Base-by-base conservation (phyloP, 305 asterid genomes). In the Rubia peregrina region DNA sequence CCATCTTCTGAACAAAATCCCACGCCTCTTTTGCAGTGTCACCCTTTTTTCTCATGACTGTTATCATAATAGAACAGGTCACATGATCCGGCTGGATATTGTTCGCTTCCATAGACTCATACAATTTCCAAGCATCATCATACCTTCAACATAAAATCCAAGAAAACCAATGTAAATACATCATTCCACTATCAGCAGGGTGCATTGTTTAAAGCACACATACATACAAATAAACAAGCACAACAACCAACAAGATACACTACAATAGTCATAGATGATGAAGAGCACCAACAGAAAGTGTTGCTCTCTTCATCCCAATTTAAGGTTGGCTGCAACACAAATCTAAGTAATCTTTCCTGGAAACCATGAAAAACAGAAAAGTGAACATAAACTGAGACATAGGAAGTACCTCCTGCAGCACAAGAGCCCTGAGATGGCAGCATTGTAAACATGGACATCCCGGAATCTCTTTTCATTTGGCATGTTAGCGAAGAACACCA, bases 81-180 rank as follows among this genome's bases (percentile, higher is more conserved):
- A 88, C 89, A 61, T 85, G 91, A 83, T 94, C 97, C 21, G 99
- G 96, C 65, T 77, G 81, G 78, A 91, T 81, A 73, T 83, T 86
- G 67, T 83, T 79, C 10, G 68, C 53, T 78, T 83, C 93, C 95
- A 94, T 91, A 75, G 65, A 75, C 79, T 88, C 85, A 2, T 79
- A 89, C 73, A 94, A 81, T 78, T 76, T 76, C 90, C 89, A 87
- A 76, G 98, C 97, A 86, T 91, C 99, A 77, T 75, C 87, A 74
- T 87, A 91, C 89, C 99, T 91, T 72, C 42, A 24, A 64, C 68
- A 53, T 72, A 64, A 43, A 41, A 73, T 73, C 44, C 30, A 64
- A 26, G 63, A 6, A 51, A 19, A 38, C 21, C 38, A 42, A 68
- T 38, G n/a, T 2, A 13, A 51, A 51, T 17, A 17, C 22, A 17